Conservation (phyloP, 495 filamentous ascomycete species). For the Cercophora samala region DNA sequence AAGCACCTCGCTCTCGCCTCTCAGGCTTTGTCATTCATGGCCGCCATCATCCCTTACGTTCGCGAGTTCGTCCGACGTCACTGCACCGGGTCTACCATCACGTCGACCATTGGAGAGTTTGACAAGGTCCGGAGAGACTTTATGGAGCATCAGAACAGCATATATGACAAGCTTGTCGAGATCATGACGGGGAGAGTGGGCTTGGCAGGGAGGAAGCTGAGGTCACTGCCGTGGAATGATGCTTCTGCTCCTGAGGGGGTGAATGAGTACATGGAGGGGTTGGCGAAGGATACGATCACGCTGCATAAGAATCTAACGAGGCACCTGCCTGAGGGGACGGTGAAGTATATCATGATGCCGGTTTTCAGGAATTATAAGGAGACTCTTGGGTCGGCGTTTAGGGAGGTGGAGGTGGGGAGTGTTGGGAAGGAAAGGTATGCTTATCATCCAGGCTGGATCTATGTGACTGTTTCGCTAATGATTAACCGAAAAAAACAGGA, state of each 20-base stretch:
- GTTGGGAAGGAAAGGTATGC: slow-evolving; percentile 71
- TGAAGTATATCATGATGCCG: slow-evolving; percentile 82
- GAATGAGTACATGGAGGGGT: slow-evolving; percentile 84
- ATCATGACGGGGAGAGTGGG: slow-evolving; percentile 84
- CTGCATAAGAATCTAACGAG: slow-evolving; percentile 84
- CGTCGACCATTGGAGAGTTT: slow-evolving; percentile 73
- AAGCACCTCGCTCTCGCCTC: slow-evolving; percentile 92
- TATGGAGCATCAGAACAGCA: slow-evolving; percentile 89
- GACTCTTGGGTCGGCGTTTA: slow-evolving; percentile 73
- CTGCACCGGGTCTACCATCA: slow-evolving; percentile 48
- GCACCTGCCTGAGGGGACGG: slow-evolving; percentile 73
- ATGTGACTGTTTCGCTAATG: not conserved
- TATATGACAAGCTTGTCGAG: slow-evolving; percentile 92
- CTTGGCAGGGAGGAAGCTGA: slow-evolving; percentile 70
- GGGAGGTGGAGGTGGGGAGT: slow-evolving; percentile 61
- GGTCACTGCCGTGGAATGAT: slow-evolving; percentile 70
- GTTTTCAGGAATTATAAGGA: slow-evolving; percentile 85
- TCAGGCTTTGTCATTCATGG: slow-evolving; percentile 85
- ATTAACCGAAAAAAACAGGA: not conserved
- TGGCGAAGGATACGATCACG: slow-evolving; percentile 84
- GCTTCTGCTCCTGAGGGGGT: slow-evolving; percentile 32
- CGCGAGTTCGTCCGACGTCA: slow-evolving; percentile 87
- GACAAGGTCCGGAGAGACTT: slow-evolving; percentile 86
- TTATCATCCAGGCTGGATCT: not conserved
- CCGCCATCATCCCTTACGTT: slow-evolving; percentile 81